A percentile compares a stretch with the other conserved stretches of the same genome.
Conservation (phyloP, 1,139 yeast species). For the Geotrichum candidum region DNA sequence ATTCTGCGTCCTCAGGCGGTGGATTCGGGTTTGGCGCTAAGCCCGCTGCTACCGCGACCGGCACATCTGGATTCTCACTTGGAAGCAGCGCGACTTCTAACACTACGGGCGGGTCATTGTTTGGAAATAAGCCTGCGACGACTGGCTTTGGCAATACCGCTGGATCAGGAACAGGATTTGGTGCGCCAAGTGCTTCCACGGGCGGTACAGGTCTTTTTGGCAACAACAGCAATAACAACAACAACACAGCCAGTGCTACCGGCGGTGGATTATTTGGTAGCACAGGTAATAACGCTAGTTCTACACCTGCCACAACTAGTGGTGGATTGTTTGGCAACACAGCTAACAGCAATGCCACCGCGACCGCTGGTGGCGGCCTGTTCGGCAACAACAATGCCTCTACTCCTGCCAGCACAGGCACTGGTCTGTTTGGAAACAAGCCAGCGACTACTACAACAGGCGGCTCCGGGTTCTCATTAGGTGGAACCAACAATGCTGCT, state of each 20-base stretch:
- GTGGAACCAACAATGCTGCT: constrained; percentile 12
- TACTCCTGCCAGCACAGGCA: constrained; percentile 13
- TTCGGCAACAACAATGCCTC: constrained; percentile 13
- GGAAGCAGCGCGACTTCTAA: not conserved
- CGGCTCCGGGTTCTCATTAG: constrained; percentile 7
- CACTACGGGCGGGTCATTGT: constrained; percentile 6
- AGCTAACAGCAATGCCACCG: constrained; percentile 5
- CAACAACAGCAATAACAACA: constrained; percentile 18
- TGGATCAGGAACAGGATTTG: not conserved
- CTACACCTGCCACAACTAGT: constrained; percentile 5
- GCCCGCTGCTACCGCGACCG: constrained; percentile 1
- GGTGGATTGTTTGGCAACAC: constrained; percentile 21
- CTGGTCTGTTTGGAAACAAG: constrained; percentile 17
- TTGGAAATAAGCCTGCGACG: constrained; percentile 7
- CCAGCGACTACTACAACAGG: constrained; percentile 10
- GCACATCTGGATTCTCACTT: not conserved
- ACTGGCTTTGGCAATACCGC: not conserved
- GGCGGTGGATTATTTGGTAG: constrained; percentile 38
- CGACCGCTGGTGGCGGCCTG: constrained; percentile 14
- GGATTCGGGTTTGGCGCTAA: constrained; percentile 7
- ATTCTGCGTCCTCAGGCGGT: not conserved
- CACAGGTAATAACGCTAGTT: constrained; percentile 11
- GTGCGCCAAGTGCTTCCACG: not conserved
- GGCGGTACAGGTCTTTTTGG: constrained; percentile 14
- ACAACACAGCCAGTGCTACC: constrained; percentile 19